Evolutionary conservation across 176 grass and related monocot genomes (phyloP).

Genomic region (Tillandsia fasciculata): DNA sequence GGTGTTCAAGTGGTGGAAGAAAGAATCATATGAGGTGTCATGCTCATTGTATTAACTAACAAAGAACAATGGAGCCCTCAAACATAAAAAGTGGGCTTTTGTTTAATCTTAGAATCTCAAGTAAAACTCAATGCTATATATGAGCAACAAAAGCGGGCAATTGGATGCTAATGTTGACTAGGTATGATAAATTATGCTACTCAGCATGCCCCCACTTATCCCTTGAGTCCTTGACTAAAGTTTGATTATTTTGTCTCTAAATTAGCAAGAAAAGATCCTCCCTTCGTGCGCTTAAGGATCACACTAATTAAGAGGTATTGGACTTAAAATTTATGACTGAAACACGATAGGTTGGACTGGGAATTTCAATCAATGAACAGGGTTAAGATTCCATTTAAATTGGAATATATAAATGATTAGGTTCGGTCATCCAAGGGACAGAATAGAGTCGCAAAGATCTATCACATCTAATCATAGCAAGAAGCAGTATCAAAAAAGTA

Average conservation of each 20-base stretch:
- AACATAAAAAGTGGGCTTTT: slow-evolving; percentile 33
- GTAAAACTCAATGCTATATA: slow-evolving; percentile 32
- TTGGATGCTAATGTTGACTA: slow-evolving; percentile 52
- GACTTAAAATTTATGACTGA: background rate
- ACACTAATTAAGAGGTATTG: background rate
- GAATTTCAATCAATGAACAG: background rate
- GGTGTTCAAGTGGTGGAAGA: slow-evolving; percentile 26
- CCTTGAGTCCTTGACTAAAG: slow-evolving; percentile 12
- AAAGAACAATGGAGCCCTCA: slow-evolving; percentile 26
- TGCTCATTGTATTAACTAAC: slow-evolving; percentile 24
- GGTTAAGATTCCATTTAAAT: background rate
- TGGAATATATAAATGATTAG: background rate
- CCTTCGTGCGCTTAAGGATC: slow-evolving; percentile 4
- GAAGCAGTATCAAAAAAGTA: background rate
- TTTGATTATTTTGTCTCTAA: background rate
- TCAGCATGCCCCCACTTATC: slow-evolving; percentile 2
- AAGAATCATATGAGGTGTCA: slow-evolving; percentile 71
- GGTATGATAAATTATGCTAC: slow-evolving; percentile 12
- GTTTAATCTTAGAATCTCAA: slow-evolving; percentile 31
- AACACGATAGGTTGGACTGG: background rate
- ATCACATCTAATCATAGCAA: background rate
- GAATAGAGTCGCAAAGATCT: background rate
- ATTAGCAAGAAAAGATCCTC: background rate
- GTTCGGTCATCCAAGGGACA: background rate
- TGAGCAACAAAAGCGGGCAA: slow-evolving; percentile 32